Conservation (phyloP, 306 rosid species). For the Quercus wislizeni region DNA sequence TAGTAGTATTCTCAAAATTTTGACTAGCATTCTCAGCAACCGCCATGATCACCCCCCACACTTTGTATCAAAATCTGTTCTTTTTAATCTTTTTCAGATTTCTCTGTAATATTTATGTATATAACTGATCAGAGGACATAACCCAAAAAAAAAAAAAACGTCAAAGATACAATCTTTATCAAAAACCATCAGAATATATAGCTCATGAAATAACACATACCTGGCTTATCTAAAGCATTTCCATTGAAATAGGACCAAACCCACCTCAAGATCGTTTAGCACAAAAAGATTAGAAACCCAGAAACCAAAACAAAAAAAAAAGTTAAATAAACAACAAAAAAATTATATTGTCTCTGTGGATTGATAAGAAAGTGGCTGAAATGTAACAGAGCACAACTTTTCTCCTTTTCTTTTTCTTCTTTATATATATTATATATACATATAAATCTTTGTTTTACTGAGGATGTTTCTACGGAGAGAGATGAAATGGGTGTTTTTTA, state of each 20-base stretch:
- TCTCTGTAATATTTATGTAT: conserved; percentile 20
- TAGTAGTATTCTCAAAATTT: conserved; percentile 45
- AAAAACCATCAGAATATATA: conserved; percentile 8
- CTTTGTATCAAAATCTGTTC: conserved; percentile 22
- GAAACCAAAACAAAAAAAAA: not conserved
- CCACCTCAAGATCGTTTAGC: conserved; percentile 47
- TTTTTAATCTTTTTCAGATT: conserved; percentile 25
- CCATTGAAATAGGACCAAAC: conserved; percentile 37
- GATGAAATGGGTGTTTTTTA: conserved; percentile 28
- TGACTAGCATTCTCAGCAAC: conserved; percentile 85
- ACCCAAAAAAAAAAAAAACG: not conserved
- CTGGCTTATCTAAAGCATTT: conserved; percentile 40
- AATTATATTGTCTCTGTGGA: not conserved
- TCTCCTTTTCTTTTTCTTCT: conserved; percentile 8
- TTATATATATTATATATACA: conserved; percentile 7
- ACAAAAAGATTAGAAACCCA: conserved; percentile 27
- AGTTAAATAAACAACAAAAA: not conserved
- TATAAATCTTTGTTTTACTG: conserved; percentile 26
- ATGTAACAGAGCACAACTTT: conserved; percentile 26
- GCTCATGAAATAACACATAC: conserved; percentile 22
- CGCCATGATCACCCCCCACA: conserved; percentile 59
- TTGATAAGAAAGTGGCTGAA: conserved; percentile 21
- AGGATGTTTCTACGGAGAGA: conserved; percentile 20
- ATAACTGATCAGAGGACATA: conserved; percentile 14
- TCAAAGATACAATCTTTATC: not conserved